phyloP scores from a whole-genome alignment of 2,329 filamentous ascomycete species.

The Epichloe coenophiala region DNA sequence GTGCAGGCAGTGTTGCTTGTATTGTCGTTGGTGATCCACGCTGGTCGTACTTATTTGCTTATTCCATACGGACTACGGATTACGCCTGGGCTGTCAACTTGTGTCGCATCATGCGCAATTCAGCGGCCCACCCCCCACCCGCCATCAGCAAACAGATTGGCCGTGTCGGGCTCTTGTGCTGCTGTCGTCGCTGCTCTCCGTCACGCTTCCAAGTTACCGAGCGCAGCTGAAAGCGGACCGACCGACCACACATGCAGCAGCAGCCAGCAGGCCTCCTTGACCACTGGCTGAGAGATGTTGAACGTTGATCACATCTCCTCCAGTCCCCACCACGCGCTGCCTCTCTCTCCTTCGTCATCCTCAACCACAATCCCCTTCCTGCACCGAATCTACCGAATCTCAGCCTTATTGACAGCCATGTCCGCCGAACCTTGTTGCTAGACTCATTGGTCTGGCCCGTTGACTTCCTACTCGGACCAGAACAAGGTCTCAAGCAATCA shows the following conservation, averaged over 20 bases:
- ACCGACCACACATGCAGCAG: background rate
- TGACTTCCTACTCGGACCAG: constrained; percentile 9
- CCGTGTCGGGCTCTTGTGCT: background rate
- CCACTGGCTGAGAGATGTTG: background rate
- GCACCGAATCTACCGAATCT: no score
- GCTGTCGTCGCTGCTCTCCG: background rate
- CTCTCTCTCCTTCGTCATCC: constrained; percentile 5
- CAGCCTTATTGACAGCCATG: constrained; percentile 9
- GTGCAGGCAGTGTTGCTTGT: background rate
- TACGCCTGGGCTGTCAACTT: no score
- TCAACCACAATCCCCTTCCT: background rate
- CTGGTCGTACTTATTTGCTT: no score
- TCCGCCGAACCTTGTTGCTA: constrained; percentile 11
- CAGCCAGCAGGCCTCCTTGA: background rate
- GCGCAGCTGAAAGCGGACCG: background rate
- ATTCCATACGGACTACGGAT: no score
- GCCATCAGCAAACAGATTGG: background rate
- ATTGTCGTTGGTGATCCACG: background rate
- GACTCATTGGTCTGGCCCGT: constrained; percentile 10
- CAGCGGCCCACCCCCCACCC: no score
- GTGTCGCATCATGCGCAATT: background rate
- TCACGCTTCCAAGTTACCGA: no score
- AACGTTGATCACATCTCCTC: background rate
- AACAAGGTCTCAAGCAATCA: constrained; percentile 8
- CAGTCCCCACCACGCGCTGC: constrained; percentile 2